Conservation (phyloP, 352 stramenopile species). For the Phytophthora ohioensis region DNA sequence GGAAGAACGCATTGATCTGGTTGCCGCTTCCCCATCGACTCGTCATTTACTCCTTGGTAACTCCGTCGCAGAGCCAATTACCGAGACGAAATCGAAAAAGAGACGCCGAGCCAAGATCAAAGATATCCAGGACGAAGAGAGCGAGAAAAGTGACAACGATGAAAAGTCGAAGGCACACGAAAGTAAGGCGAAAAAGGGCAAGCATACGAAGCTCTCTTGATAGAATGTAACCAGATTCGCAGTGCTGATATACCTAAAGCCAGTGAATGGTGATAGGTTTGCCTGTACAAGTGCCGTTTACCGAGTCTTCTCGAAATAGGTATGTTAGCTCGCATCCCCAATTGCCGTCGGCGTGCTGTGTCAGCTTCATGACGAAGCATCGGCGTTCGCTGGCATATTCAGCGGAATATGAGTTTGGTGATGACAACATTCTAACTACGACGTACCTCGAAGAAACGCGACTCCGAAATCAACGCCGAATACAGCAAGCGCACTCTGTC, state of each 20-base stretch:
- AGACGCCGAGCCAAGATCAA: slow-evolving; percentile 27
- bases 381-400: slow-evolving; percentile 59
- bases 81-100: slow-evolving; percentile 27
- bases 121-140: slow-evolving; percentile 15
- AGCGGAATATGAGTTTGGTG: slow-evolving; percentile 72
- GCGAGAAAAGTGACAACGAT: slow-evolving; percentile 19
- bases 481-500: slow-evolving; percentile 57
- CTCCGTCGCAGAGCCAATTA: slow-evolving; percentile 1
- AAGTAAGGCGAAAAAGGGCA: slow-evolving; percentile 12
- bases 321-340: too few species aligned
- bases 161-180: background rate
- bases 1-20: slow-evolving; percentile 78
- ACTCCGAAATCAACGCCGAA: slow-evolving; percentile 52
- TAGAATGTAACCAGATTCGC: background rate
- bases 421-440: slow-evolving; percentile 69
- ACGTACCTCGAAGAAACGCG: slow-evolving; percentile 56
- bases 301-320: background rate
- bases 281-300: too few species aligned
- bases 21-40: slow-evolving; percentile 65
- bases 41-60: slow-evolving; percentile 57
- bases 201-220: slow-evolving; percentile 16
- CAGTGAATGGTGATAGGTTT: too few species aligned
- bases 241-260: too few species aligned
- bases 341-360: background rate
- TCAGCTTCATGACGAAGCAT: slow-evolving; percentile 56